phyloP scores from a whole-genome alignment of 225 moss, liverwort and hornwort species.

The Bryoerythrophyllum caledonicum region DNA sequence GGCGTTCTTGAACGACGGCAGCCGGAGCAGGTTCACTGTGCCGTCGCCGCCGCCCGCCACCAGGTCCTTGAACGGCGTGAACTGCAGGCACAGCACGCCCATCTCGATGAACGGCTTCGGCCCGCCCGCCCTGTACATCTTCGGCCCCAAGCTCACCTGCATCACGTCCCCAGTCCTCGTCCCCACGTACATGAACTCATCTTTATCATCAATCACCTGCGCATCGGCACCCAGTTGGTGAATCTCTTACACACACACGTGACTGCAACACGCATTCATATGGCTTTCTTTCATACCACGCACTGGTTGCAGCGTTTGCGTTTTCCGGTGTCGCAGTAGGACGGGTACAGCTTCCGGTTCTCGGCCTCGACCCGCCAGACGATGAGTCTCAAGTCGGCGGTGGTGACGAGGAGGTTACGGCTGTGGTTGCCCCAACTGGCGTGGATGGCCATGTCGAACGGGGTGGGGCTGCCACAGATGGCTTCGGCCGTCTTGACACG shows the following conservation, averaged over 20 bases:
- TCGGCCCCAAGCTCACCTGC: constrained; percentile 90
- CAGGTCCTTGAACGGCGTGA: constrained; percentile 77
- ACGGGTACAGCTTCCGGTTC: constrained; percentile 71
- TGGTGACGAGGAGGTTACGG: constrained; percentile 67
- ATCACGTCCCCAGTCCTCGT: constrained; percentile 83
- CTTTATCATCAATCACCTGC: constrained; percentile 78
- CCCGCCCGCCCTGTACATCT: constrained; percentile 74
- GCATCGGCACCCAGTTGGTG: too few relatives aligned
- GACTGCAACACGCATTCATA: too few relatives aligned
- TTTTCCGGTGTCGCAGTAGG: constrained; percentile 71
- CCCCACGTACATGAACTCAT: constrained; percentile 93
- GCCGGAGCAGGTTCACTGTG: constrained; percentile 70
- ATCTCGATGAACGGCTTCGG: constrained; percentile 57
- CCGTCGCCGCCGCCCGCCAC: constrained; percentile 86
- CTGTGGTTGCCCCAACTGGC: constrained; percentile 67
- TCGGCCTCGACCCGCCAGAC: constrained; percentile 87
- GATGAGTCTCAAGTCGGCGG: constrained; percentile 66
- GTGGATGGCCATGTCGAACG: constrained; percentile 68
- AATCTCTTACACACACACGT: too few relatives aligned
- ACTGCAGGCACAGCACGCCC: constrained; percentile 72
- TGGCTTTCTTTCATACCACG: constrained; percentile 49
- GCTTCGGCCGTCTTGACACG: constrained; percentile 83
- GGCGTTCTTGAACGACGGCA: constrained; percentile 57
- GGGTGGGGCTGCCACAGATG: constrained; percentile 90
- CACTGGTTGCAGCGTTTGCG: constrained; percentile 67